Evolutionary conservation across 495 filamentous ascomycete genomes (phyloP), one percentile per base, ranked within the genome.

Genomic region (Glarea lozoyensis): DNA sequence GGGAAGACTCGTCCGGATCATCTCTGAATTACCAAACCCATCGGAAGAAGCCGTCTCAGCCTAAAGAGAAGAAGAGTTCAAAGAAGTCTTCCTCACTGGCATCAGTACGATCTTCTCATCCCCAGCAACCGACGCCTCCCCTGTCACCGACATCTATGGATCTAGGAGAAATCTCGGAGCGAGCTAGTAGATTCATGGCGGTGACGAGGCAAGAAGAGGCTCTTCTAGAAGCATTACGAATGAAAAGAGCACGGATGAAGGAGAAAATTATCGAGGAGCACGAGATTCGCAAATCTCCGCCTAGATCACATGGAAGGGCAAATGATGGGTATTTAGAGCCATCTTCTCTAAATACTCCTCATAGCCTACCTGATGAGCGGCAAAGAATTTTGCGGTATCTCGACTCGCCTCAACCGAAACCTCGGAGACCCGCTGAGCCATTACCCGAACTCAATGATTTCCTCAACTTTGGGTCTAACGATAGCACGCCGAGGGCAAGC

Each of bases 181-280:
- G 20, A 15, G 68, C 71, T 48, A 81, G 76, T 38, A 79, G 80
- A 27, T 67, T 92, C 29, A 92, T 95, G 75, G 81, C 84, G 0
- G 86, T 94, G 37, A 94, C 86, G 0, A 71, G 77, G 39, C 86
- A 94, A 60, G 88, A 95, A 57, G 82, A 88, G 55, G 76, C 83
- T 56, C 66, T 95, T 4, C 65, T 95, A 6, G 83, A 86, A 49
- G 83, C 85, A 11, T 79, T 95, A 72, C 72, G 88, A 24, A 62
- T 76, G 51, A 88, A 88, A 55, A 71, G 84, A 32, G 83, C 85
- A 24, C 76, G 76, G 21, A 84, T 93, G 69, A 78, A 79, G 0
- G 78, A 86, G 42, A 78, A 80, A 42, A 73, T 81, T 37, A 79
- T 85, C 45, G 63, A 76, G 18, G 78, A 84, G 49, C 60, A 64